phyloP scores from a whole-genome alignment of 1,284 basidiomycete genomes.

The Ustilago xerochloae region DNA sequence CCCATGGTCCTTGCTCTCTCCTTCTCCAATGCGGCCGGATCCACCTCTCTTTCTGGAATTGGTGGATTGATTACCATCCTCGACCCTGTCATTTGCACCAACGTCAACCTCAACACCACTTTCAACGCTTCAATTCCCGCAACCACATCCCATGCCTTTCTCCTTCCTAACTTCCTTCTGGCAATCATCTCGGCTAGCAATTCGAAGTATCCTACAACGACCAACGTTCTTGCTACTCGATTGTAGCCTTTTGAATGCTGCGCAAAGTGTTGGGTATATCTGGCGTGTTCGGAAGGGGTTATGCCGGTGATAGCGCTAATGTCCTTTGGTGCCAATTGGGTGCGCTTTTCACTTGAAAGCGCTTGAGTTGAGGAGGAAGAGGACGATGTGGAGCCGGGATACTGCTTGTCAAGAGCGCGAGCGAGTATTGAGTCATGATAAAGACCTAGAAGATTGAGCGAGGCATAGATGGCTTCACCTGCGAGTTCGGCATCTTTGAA shows the following conservation, averaged over 20 bases:
- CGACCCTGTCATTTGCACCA: slow-evolving; percentile 66
- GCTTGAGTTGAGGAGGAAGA: neutral
- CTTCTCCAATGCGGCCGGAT: slow-evolving; percentile 61
- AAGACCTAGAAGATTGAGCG: slow-evolving; percentile 69
- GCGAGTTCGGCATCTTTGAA: slow-evolving; percentile 93
- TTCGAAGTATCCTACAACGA: slow-evolving; percentile 67
- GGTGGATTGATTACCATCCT: slow-evolving; percentile 68
- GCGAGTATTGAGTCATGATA: slow-evolving; percentile 70
- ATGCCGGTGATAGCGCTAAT: slow-evolving; percentile 18
- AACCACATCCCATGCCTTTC: slow-evolving; percentile 68
- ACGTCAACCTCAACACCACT: slow-evolving; percentile 64
- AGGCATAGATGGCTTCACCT: slow-evolving; percentile 66
- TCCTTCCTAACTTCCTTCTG: slow-evolving; percentile 58
- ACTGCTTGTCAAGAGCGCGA: slow-evolving; percentile 56
- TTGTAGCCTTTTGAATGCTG: slow-evolving; percentile 63
- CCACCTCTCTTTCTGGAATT: slow-evolving; percentile 67
- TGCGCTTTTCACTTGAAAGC: slow-evolving; percentile 6
- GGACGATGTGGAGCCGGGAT: neutral
- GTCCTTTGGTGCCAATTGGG: neutral
- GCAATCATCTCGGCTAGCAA: slow-evolving; percentile 69
- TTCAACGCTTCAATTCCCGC: slow-evolving; percentile 69
- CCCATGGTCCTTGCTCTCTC: slow-evolving; percentile 45
- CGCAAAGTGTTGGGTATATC: slow-evolving; percentile 68
- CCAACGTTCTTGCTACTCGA: slow-evolving; percentile 60
- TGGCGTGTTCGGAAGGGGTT: slow-evolving; percentile 67